Base-by-base conservation (phyloP, 495 filamentous ascomycete species). In the Aspergillus affinis region DNA sequence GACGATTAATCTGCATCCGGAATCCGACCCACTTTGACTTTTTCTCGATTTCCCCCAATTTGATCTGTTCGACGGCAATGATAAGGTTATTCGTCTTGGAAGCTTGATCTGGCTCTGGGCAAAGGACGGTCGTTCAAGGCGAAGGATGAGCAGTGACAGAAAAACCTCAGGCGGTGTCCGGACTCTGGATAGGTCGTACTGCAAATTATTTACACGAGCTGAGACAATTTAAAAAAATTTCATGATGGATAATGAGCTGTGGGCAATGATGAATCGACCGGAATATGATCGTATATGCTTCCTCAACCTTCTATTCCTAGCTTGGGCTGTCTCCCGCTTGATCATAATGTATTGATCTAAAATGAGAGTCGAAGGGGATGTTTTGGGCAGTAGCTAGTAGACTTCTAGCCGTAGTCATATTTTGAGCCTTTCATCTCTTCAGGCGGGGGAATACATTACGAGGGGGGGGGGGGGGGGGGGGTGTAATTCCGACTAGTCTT, bases 171-270 rank as follows among this genome's bases (percentile, higher is more conserved):
- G 30, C 56, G 50, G 55, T 53, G 62, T 57, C 27, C 47, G 58
- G 49, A 27, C 58, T 55, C 47, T 51, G 54, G 61, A 58, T 61
- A 54, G 54, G 53, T 52, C 32, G 48, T 62, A 32, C 50, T 61
- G 58, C 64, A 60, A 62, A 45, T 60, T 62, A 53, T 65, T 57
- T 65, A 65, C 58, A 54, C 62, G 65, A 68, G 65, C 58, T 64
- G 54, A 65, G 51, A 54, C 45, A 65, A 57, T 55, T 54, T 55
- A 59, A 62, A 58, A 59, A 57, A 60, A 68, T 65, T 55, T 58
- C 51, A 62, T 68, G 65, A 68, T 62, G 65, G 62, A 61, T 63
- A 62, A 68, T 61, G 65, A 68, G 54, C 60, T 41, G 55, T 64
- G 55, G 56, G 63, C 54, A 45, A 62, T 44, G 12, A 47, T 60